These are phyloP conservation scores for Cardiospermum halicacabum DNA, from an alignment of 345 rosid genomes.

Conservation along the genomic window DNA sequence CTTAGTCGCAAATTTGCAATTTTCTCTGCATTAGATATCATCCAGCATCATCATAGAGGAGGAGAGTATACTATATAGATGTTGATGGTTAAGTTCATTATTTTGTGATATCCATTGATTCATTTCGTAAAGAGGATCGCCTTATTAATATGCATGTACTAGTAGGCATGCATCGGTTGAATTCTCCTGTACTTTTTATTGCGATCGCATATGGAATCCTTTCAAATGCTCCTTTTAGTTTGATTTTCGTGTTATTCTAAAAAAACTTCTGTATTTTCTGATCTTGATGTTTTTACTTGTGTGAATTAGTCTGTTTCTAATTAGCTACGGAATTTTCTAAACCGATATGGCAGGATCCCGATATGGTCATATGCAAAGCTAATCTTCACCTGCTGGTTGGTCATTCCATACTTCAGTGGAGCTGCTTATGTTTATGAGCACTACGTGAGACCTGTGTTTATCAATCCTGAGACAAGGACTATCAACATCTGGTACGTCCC, in stretches of 20 bases:
- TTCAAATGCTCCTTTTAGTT: not conserved
- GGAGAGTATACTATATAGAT: not conserved
- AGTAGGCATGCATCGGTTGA: not conserved
- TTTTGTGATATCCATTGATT: not conserved
- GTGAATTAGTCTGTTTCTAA: not conserved
- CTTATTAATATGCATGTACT: not conserved
- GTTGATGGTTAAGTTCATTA: not conserved
- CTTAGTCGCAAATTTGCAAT: no score
- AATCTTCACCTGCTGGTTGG: constrained; percentile 89
- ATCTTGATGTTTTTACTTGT: not conserved
- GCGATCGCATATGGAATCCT: not conserved
- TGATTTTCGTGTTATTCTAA: not conserved
- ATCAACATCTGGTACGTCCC: constrained; percentile 95
- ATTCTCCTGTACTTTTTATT: not conserved
- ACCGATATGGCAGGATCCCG: constrained; percentile 61
- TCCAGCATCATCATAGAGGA: not conserved
- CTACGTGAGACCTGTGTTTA: constrained; percentile 67
- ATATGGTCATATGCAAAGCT: constrained; percentile 83
- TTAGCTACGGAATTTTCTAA: not conserved
- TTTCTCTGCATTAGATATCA: not conserved
- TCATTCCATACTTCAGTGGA: constrained; percentile 88
- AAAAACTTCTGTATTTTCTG: not conserved
- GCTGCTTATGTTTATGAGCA: constrained; percentile 93
- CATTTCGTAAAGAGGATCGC: not conserved
- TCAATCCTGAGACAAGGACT: constrained; percentile 64